Evolutionary conservation across 805 yeast species (phyloP).

Genomic region (Starmerella scarabaei): DNA sequence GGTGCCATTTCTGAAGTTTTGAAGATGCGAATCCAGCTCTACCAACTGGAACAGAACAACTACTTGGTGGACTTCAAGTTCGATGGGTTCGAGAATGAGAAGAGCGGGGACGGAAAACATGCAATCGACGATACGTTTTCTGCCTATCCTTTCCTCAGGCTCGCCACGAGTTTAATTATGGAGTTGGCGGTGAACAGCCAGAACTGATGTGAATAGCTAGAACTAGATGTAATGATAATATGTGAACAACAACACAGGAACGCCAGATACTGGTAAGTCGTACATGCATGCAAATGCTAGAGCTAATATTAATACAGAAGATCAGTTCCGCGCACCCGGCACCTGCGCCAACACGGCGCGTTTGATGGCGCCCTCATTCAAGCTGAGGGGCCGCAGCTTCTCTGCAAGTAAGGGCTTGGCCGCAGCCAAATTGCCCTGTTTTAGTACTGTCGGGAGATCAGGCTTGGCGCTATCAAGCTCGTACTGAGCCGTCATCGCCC

Average conservation of each 20-base stretch:
- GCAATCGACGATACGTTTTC: conserved; percentile 72
- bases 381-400: conserved; percentile 11
- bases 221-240: too few relatives aligned
- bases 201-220: conserved; percentile 29
- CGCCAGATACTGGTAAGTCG: background rate
- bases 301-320: too few relatives aligned
- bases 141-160: conserved; percentile 87
- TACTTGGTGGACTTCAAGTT: conserved; percentile 93
- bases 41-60: conserved; percentile 90
- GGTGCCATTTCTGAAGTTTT: conserved; percentile 43
- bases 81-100: conserved; percentile 76
- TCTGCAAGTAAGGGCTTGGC: conserved; percentile 7
- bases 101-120: background rate
- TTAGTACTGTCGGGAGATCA: conserved; percentile 7
- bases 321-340: too few relatives aligned
- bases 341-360: background rate
- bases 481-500: conserved; percentile 21
- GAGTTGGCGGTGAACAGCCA: conserved; percentile 93
- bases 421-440: conserved; percentile 19
- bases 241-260: too few relatives aligned
- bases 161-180: conserved; percentile 87
- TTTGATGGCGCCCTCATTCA: background rate
- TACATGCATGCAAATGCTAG: background rate
- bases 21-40: conserved; percentile 94
- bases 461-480: conserved; percentile 14